phyloP scores from a whole-genome alignment of 202 grass and related monocot genomes.

The Dendrocalamus latiflorus region DNA sequence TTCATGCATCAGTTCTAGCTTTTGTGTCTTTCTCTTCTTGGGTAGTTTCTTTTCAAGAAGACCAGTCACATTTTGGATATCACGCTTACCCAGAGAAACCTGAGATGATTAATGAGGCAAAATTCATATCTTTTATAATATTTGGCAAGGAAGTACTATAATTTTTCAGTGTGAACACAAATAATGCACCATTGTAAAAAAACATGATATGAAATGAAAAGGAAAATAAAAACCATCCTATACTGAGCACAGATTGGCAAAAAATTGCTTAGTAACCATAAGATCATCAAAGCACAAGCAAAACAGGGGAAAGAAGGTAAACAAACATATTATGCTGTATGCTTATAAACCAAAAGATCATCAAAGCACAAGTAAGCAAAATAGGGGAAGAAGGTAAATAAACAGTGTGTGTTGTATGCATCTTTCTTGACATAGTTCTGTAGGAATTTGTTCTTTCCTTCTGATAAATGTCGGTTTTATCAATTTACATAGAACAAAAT shows the following conservation, averaged over 20 bases:
- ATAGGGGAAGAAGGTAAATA: neutral
- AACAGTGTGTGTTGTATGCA: neutral
- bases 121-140: constrained; percentile 24
- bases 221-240: neutral
- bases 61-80: constrained; percentile 15
- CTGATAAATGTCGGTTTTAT: neutral
- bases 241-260: neutral
- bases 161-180: neutral
- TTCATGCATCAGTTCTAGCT: constrained; percentile 18
- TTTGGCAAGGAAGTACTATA: neutral
- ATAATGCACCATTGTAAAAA: neutral
- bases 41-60: constrained; percentile 13
- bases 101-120: constrained; percentile 27
- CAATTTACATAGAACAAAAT: constrained; percentile 2
- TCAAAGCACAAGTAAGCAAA: neutral
- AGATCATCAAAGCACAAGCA: neutral
- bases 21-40: constrained; percentile 37
- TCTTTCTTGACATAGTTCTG: neutral
- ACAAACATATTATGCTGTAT: neutral
- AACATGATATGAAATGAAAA: neutral
- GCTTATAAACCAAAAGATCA: neutral
- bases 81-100: constrained; percentile 42
- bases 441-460: neutral
- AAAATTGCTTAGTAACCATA: neutral
- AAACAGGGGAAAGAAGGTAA: neutral